Conservation (phyloP, 2,329 filamentous ascomycete species). For the Capronia epimyces region DNA sequence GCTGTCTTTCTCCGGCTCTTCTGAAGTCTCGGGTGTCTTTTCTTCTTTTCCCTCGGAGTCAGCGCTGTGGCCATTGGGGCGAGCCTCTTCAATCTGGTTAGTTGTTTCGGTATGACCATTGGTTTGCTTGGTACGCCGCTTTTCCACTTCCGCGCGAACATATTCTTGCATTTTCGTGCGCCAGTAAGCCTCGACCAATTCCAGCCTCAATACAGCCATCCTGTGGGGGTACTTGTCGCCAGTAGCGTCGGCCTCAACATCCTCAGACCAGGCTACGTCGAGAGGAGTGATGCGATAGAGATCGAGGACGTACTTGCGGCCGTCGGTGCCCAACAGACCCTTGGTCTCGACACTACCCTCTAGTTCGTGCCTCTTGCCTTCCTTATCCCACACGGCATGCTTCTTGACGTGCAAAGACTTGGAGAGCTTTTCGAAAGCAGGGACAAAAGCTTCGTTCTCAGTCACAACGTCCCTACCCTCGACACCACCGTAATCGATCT, state of each 20-base stretch:
- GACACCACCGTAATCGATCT: conserved; percentile 97
- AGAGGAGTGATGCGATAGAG: conserved; percentile 90
- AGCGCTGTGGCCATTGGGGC: conserved; percentile 31
- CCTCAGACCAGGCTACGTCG: conserved; percentile 85
- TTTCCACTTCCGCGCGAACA: conserved; percentile 71
- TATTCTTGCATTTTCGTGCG: conserved; percentile 84
- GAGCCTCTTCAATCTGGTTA: conserved; percentile 26
- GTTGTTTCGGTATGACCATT: conserved; percentile 36
- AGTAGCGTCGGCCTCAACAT: conserved; percentile 51
- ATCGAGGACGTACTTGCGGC: conserved; percentile 94
- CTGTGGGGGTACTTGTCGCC: conserved; percentile 74
- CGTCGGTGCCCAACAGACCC: conserved; percentile 92
- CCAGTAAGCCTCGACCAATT: conserved; percentile 81
- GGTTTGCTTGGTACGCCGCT: conserved; percentile 48
- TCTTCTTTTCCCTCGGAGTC: conserved; percentile 38
- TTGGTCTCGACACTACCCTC: conserved; percentile 98
- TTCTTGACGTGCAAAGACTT: conserved; percentile 87
- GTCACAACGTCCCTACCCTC: conserved; percentile 95
- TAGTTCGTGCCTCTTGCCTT: conserved; percentile 79
- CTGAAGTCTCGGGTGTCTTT: conserved; percentile 39
- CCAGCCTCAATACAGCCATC: conserved; percentile 88
- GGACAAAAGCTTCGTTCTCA: conserved; percentile 76
- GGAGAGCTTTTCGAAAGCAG: conserved; percentile 83
- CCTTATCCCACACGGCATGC: conserved; percentile 97
- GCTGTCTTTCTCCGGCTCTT: conserved; percentile 30